phyloP scores from a whole-genome alignment of 352 stramenopile genomes.

The Blastocystis sp. region DNA sequence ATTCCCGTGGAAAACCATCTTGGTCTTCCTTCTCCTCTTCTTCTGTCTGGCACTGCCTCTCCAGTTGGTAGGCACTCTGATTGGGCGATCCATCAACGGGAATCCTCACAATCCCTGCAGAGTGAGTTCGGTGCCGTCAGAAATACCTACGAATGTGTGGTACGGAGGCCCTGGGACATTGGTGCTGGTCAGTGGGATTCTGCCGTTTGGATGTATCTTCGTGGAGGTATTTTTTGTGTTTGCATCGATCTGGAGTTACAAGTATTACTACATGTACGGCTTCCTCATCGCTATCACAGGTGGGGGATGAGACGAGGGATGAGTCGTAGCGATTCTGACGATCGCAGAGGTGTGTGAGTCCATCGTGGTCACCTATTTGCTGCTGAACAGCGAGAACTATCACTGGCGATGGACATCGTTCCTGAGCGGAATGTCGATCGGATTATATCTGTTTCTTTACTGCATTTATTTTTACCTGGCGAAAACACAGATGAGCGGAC shows the following conservation, averaged over 20 bases:
- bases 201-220: conserved; percentile 97
- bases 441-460: conserved; percentile 95
- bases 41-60: conserved; percentile 88
- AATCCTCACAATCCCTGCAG: conserved; percentile 73
- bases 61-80: conserved; percentile 85
- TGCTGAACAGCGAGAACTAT: conserved; percentile 97
- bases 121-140: conserved; percentile 90
- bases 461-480: conserved; percentile 97
- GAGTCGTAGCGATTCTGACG: conserved; percentile 91
- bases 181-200: conserved; percentile 84
- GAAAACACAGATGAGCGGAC: conserved; percentile 97
- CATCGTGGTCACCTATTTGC: conserved; percentile 96
- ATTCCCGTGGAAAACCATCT: conserved; percentile 88
- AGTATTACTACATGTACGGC: conserved; percentile 99
- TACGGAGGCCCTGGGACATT: conserved; percentile 77
- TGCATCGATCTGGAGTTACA: conserved; percentile 99
- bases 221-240: conserved; percentile 99
- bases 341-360: conserved; percentile 94
- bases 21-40: conserved; percentile 73
- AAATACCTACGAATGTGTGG: conserved; percentile 74
- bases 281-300: conserved; percentile 79
- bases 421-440: conserved; percentile 81
- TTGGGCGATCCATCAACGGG: conserved; percentile 78
- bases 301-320: background rate
- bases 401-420: conserved; percentile 97